Evolutionary conservation across 2,329 filamentous ascomycete species (phyloP).

Genomic region (Botrytis cinerea): DNA sequence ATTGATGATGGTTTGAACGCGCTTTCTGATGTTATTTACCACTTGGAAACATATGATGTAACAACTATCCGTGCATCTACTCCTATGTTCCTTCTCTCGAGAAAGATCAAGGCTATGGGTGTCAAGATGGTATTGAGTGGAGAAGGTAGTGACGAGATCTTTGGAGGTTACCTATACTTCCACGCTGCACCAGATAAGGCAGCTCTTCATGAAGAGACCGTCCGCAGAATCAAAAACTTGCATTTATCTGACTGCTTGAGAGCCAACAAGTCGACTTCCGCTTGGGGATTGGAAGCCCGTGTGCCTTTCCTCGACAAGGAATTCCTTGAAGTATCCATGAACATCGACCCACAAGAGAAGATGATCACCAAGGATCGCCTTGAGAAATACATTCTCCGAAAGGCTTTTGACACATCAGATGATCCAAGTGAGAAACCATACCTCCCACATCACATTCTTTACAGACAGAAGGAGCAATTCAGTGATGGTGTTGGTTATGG

Average conservation of each 20-base stretch:
- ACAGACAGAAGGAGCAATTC: conserved; percentile 99
- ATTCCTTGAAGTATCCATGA: conserved; percentile 92
- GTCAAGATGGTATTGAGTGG: conserved; percentile 99
- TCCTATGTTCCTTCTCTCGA: conserved; percentile 95
- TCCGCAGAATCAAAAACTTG: conserved; percentile 92
- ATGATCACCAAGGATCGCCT: conserved; percentile 76
- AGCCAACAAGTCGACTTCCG: conserved; percentile 98
- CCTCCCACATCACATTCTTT: conserved; percentile 94
- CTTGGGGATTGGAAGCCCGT: conserved; percentile 96
- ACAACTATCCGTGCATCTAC: conserved; percentile 98
- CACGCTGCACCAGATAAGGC: conserved; percentile 88
- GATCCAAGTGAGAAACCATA: conserved; percentile 81
- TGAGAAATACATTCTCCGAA: conserved; percentile 97
- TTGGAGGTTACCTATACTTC: conserved; percentile 98
- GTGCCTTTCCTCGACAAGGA: conserved; percentile 97
- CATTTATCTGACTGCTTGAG: conserved; percentile 95
- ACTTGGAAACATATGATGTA: conserved; percentile 96
- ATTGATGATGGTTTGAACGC: conserved; percentile 97
- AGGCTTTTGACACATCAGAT: conserved; percentile 92
- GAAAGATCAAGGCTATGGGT: conserved; percentile 99
- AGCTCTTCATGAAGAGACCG: conserved; percentile 93
- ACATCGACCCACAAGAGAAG: conserved; percentile 92
- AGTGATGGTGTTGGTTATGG: conserved; percentile 97
- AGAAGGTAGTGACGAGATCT: conserved; percentile 97
- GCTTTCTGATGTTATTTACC: conserved; percentile 95